Percentiles rank a stretch among this genome's conserved stretches.
Conservation (phyloP, 1,284 basidiomycete species). For the Fistulinella cinereoalba region DNA sequence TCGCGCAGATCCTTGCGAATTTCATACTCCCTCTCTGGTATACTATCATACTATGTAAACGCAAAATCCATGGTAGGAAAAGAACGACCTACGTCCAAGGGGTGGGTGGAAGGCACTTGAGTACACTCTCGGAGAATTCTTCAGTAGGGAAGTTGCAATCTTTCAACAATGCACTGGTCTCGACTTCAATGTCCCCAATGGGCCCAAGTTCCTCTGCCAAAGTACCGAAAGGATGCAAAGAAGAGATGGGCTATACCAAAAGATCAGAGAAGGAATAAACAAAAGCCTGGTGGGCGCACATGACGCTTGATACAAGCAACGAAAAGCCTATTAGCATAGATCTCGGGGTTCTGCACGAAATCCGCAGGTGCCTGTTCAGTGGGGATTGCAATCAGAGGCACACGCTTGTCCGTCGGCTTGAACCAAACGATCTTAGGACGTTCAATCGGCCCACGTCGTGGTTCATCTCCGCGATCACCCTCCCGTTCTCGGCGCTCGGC, state of each 20-base stretch:
- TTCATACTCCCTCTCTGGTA: conserved; percentile 90
- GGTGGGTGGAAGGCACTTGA: conserved; percentile 92
- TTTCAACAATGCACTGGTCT: conserved; percentile 95
- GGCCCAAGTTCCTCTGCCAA: conserved; percentile 97
- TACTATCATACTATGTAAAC: conserved; percentile 42
- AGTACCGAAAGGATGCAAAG: conserved; percentile 97
- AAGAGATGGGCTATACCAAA: conserved; percentile 74
- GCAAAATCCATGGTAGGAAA: neutral
- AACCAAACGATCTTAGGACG: conserved; percentile 99
- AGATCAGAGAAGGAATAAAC: conserved; percentile 11
- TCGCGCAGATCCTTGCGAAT: conserved; percentile 83
- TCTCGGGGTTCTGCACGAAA: conserved; percentile 93
- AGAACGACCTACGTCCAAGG: conserved; percentile 79
- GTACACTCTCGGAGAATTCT: conserved; percentile 89
- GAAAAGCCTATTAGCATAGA: conserved; percentile 89
- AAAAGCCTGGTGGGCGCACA: conserved; percentile 42
- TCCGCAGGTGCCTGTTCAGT: conserved; percentile 97
- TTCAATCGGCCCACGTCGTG: conserved; percentile 71
- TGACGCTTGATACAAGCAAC: conserved; percentile 99
- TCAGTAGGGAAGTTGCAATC: conserved; percentile 98
- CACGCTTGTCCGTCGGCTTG: conserved; percentile 99
- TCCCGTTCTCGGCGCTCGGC: conserved; percentile 96
- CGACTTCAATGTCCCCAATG: conserved; percentile 97
- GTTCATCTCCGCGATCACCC: conserved; percentile 83
- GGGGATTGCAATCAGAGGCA: conserved; percentile 98